Evolutionary conservation across 2,329 filamentous ascomycete genomes (phyloP), one percentile per base, ranked within the genome.

Genomic region (Stemphylium lycopersici): DNA sequence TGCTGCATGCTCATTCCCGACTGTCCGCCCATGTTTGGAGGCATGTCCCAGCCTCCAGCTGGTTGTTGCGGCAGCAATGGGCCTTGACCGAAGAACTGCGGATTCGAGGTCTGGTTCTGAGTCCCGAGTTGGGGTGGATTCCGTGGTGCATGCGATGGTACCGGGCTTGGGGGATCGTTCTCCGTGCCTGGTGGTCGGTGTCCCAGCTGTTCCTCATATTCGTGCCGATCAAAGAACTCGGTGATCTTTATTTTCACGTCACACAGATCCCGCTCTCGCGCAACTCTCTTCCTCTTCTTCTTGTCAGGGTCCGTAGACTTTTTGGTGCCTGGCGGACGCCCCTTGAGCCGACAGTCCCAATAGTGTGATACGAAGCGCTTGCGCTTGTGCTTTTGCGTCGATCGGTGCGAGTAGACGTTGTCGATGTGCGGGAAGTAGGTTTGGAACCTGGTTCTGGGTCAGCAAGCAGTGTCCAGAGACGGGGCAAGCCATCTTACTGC

Each of bases 221-320:
- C 70, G 16, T 71, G 77, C 33, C 82, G 84, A 8, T 87, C 84
- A 48, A 89, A 88, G 76, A 90, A 90, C 73, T 93, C 90, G 2
- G 89, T 91, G 55, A 93, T 90, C 73, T 92, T 93, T 72, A 93
- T 91, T 76, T 93, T 93, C 60, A 93, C 90, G 72, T 93, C 89
- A 71, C 90, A 93, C n/a, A 92, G 80, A 75, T 92, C 88, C 11
- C 88, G 82, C 72, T 90, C 86, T 37, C 90, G 81, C n/a, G 87
- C 87, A 32, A 83, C 86, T 22, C 90, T 86, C 75, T 91, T 92
- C 33, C 90, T 83, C 74, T 91, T 92, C 81, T 91, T 92, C 79
- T 91, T 92, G 71, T 86, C 87, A 0, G 90, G 90, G 65, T 93
- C 89, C 41, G 89, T 85, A 0, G 88, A 90, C 72, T 93, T 92